Evolutionary conservation across 306 rosid species (phyloP).

Genomic region (Quercus ilex): DNA sequence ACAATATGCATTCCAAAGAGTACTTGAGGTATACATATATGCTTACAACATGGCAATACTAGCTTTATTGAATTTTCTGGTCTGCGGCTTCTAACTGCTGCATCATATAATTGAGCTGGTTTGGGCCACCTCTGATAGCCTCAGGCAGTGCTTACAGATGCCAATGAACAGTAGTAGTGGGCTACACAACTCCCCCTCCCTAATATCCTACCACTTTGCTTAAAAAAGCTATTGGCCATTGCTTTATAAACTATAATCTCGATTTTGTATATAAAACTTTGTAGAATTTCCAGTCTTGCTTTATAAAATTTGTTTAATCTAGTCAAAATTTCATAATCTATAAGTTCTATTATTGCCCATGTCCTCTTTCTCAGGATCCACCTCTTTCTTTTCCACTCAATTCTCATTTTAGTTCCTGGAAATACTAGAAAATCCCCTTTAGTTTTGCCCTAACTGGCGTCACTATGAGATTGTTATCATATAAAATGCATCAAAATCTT

Average conservation of each 20-base stretch:
- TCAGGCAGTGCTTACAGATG: neutral
- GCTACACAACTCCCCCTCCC: too few relatives aligned
- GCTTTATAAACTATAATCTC: neutral
- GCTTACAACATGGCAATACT: neutral
- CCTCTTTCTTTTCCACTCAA: neutral
- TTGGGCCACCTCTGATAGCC: neutral
- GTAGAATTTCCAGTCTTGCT: neutral
- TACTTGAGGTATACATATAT: slow-evolving; percentile 50
- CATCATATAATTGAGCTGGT: neutral
- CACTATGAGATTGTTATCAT: neutral
- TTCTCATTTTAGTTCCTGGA: neutral
- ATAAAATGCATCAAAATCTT: neutral
- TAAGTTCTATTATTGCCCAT: neutral
- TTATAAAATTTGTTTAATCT: neutral
- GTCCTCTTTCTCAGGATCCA: neutral
- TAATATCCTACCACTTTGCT: neutral
- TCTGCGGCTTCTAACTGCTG: neutral
- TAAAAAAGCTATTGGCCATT: neutral
- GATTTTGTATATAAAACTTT: neutral
- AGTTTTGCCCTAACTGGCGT: neutral
- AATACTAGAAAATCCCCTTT: neutral
- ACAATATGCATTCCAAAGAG: slow-evolving; percentile 43
- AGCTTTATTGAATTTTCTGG: neutral
- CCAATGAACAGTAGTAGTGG: neutral
- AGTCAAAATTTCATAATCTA: neutral